Conservation (phyloP, 192 early-diverging fungal genomes). For the Gaertneriomyces semiglobifer region DNA sequence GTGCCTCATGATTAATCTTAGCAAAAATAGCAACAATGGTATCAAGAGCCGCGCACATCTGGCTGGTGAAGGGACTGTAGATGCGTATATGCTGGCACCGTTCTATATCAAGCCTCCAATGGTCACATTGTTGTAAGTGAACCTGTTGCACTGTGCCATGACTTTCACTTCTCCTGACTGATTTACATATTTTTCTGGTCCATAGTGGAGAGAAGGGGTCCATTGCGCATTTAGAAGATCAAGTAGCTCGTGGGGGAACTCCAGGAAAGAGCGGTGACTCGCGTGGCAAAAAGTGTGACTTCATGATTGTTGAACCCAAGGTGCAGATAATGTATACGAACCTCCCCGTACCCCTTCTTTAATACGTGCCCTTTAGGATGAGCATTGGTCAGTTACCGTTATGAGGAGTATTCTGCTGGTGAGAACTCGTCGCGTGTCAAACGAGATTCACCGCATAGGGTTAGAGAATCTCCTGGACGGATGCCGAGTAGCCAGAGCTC, state of each 20-base stretch:
- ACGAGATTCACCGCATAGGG: background rate
- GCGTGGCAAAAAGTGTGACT: slow-evolving; percentile 7
- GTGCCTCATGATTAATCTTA: too few relatives aligned
- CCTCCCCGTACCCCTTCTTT: background rate
- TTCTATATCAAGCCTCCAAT: too few relatives aligned
- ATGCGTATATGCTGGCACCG: too few relatives aligned
- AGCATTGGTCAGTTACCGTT: background rate
- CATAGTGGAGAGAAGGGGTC: background rate
- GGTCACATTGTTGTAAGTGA: too few relatives aligned
- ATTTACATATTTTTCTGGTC: too few relatives aligned
- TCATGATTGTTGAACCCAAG: background rate
- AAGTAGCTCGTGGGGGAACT: background rate
- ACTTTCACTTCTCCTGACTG: too few relatives aligned
- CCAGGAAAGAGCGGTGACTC: background rate
- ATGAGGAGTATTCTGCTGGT: slow-evolving; percentile 5
- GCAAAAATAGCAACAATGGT: too few relatives aligned
- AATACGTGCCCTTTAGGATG: background rate
- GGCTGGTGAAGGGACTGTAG: too few relatives aligned
- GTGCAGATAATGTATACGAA: background rate
- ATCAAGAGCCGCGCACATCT: too few relatives aligned
- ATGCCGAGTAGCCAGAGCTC: background rate
- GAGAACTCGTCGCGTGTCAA: background rate
- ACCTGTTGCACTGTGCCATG: too few relatives aligned
- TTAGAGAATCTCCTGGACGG: slow-evolving; percentile 7
- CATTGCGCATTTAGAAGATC: background rate